Evolutionary conservation across 1,284 basidiomycete genomes (phyloP), one percentile per base, ranked within the genome.

Genomic region (Leccinum subfulvum): DNA sequence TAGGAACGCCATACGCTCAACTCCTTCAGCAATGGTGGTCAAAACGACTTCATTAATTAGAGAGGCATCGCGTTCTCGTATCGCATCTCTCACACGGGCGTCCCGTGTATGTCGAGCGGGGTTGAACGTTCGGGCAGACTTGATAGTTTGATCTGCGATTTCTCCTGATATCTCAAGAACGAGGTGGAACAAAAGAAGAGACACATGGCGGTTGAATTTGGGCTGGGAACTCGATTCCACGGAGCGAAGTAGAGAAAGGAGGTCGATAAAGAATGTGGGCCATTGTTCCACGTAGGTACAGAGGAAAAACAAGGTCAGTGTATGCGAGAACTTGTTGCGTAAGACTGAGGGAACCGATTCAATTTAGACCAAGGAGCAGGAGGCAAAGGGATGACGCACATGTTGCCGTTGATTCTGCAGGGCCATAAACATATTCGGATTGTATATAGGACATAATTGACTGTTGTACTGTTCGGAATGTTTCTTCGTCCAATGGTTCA

Each of bases 291-390:
- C 85, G 78, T 97, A 97, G 14, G 92, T 90, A 79, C 91, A 90
- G 57, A 98, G 84, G 79, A 99, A 97, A 76, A 99, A 89, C 62
- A 98, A 85, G 0, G 97, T 92, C 56, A 98, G 82, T n/a, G 95
- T 97, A 80, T 98, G 96, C 16, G 95, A 94, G 75, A 98, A 93
- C 78, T 99, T 99, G 84, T 99, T 99, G 73, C 95, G 89, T 63
- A 97, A 78, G 77, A 91, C 94, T 94, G 62, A 30, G 59, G 49
- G 44, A 58, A 44, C 55, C 59, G 55, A 13, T 47, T 21, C 44
- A 51, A 59, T 37, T 68, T 61, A 65, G 62, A 63, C 37, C 58
- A 35, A 49, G 30, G 37, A 55, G 8, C 1, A 5, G 23, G 56
- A 47, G 52, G 10, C 4, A 18, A 54, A 60, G 30, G 44, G 41